Base-by-base conservation (phyloP, 2,329 filamentous ascomycete genomes). In the Epichloe uncinata region DNA sequence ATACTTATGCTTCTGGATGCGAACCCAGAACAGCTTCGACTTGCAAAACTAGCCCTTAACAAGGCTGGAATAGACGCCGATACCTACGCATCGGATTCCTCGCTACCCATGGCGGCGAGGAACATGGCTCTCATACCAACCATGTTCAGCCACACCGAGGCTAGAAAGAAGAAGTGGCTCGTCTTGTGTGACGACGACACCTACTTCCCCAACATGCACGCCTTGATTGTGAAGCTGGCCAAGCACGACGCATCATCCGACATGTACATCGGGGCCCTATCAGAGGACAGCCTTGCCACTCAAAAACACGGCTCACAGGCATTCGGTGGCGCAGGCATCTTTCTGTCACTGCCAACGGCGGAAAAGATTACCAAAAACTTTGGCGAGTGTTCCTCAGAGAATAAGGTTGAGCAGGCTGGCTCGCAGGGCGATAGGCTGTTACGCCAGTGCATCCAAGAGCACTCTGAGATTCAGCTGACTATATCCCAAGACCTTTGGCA, bases 141-240 rank as follows among this genome's bases (percentile, higher is more conserved):
- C 0, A 63, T 79, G 16, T 78, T 75, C 61, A 70, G 70, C 51
- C 74, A 78, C 55, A 67, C 65, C 1, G 70, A 72, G 3, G 66
- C 73, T 44, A 60, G 56, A 30, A 60, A 59, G 26, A 75, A 72
- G 60, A 78, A 75, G 54, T 82, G 79, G 79, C 69, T 78, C 0
- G 77, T 78, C 20, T 70, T 77, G 16, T 81, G 79, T 58, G 79
- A 82, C 54, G 79, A 82, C 54, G 79, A 82, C 54, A 82, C 79
- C 2, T 82, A 80, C 59, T 82, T 82, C 66, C 71, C 74, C 6
- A 78, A 73, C 50, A 77, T 81, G 60, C 66, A 78, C 50, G 69
- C 66, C 11, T 63, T 82, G 11, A 67, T 73, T 2, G 66, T 74
- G 45, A 72, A 69, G 45, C 67, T 82, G 33, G 64, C 64, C 15